A percentile compares a stretch with the other conserved stretches of the same genome.
Evolutionary conservation across 2,329 filamentous ascomycete species (phyloP).

Genomic region (Scedosporium aurantiacum): DNA sequence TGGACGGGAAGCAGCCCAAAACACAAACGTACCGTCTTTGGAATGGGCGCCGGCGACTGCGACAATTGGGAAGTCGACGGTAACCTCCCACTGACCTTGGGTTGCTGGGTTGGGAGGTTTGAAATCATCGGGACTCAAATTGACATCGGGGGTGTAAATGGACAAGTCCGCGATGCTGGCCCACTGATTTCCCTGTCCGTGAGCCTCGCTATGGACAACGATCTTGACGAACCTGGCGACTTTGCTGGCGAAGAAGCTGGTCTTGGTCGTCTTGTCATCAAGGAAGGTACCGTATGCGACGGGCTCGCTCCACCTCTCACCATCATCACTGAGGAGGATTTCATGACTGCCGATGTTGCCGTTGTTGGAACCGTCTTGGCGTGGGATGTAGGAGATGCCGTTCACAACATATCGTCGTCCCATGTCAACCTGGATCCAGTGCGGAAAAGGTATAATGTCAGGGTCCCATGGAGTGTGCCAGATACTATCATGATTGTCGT

Average conservation of each 20-base stretch:
- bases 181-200: constrained; percentile 15
- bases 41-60: constrained; percentile 18
- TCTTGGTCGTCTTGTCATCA: constrained; percentile 18
- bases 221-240: constrained; percentile 20
- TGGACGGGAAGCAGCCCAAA: constrained; percentile 3
- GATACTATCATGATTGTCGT: constrained; percentile 17
- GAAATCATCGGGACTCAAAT: constrained; percentile 6
- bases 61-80: constrained; percentile 24
- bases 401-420: constrained; percentile 16
- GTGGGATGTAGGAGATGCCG: constrained; percentile 19
- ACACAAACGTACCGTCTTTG: constrained; percentile 1
- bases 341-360: constrained; percentile 19
- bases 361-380: constrained; percentile 16
- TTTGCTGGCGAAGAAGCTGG: constrained; percentile 20
- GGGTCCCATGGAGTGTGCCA: constrained; percentile 16
- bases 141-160: constrained; percentile 16
- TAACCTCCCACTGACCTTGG: constrained; percentile 22
- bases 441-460: constrained; percentile 12
- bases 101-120: constrained; percentile 10
- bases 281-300: constrained; percentile 19
- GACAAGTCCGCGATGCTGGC: constrained; percentile 22
- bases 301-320: constrained; percentile 14
- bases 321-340: constrained; percentile 18
- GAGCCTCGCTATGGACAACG: constrained; percentile 17
- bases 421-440: constrained; percentile 21